Evolutionary conservation across 768 basidiomycete species (phyloP), one percentile per base, ranked within the genome.

Genomic region (Calocybe indica): DNA sequence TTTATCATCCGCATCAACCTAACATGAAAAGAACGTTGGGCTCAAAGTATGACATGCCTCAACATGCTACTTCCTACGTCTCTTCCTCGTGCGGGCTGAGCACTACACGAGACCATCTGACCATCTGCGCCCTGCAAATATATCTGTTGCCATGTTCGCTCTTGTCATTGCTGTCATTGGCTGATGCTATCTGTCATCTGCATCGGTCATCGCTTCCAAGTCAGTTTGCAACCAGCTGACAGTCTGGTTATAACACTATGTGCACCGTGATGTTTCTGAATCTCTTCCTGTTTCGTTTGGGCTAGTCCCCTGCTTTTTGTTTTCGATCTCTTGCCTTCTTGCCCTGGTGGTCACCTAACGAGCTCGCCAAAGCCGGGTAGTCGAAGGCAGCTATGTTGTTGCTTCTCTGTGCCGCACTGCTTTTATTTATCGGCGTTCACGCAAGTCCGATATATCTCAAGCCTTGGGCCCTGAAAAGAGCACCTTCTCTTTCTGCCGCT

Each of bases 351-450:
- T 22, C 33, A 28, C 30, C 28, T 10, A 8, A 40, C 29, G 22
- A 10, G 31, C 41, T 48, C 11, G 35, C n/a, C 5, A 14, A 28
- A 9, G 30, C 7, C 7, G 7, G 1, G 31, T 43, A 35, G 42
- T 40, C 33, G 45, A 37, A 46, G 42, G 42, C 35, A 32, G 28
- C 28, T 46, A 40, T 36, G 42, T 53, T 49, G 29, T 40, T 40
- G 31, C 47, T 46, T 40, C 37, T 43, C 34, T 37, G 47, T 35
- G 37, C 51, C 10, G 30, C 35, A 30, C 40, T 22, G 40, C 40
- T 48, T 46, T 12, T 52, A 30, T 34, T 52, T 34, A 37, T 46
- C 41, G 51, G 44, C 5, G 40, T 51, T 49, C 49, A 36, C 37
- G 51, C 52, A 41, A 45, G 51, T 15, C 49, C 47, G 14, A 14